These are phyloP conservation scores for Fusarium metavorans DNA, from an alignment of 2,329 filamentous ascomycete species.

Conservation along the genomic window DNA sequence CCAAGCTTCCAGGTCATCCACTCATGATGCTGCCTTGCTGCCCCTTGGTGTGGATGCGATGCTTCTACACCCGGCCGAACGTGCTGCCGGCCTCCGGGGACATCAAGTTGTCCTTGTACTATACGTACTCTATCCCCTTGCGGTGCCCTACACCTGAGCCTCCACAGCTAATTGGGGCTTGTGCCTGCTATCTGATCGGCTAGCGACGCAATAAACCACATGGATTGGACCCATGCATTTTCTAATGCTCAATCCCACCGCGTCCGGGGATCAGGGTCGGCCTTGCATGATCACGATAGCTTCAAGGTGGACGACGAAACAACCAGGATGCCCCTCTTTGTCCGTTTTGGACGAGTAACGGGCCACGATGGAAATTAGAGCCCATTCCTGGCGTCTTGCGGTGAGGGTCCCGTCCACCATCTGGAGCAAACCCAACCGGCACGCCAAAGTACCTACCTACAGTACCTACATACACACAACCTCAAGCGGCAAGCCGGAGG, in stretches of 20 bases:
- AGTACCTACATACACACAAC: not conserved
- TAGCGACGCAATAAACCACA: conserved; percentile 12
- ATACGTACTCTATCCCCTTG: conserved; percentile 26
- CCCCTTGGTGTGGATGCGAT: conserved; percentile 27
- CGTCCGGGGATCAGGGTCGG: conserved; percentile 40
- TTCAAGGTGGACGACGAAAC: conserved; percentile 25
- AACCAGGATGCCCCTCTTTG: conserved; percentile 6
- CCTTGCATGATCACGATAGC: conserved; percentile 46
- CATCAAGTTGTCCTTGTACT: not conserved
- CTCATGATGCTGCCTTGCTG: conserved; percentile 1
- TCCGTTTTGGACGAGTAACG: conserved; percentile 23
- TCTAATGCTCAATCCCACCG: conserved; percentile 11
- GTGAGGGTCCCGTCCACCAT: conserved; percentile 17
- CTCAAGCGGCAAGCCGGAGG: conserved; percentile 23
- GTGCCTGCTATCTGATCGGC: conserved; percentile 8
- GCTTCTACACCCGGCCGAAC: conserved; percentile 35
- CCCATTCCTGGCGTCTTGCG: conserved; percentile 36
- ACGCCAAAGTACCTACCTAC: not conserved
- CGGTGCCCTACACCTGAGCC: conserved; percentile 1
- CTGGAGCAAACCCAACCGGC: conserved; percentile 17
- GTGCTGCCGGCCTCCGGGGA: conserved; percentile 29
- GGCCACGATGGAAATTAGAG: conserved; percentile 24
- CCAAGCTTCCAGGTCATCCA: not conserved
- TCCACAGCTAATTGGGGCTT: not conserved
- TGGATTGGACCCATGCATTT: conserved; percentile 24